Conservation (phyloP, 2,329 filamentous ascomycete species). For the Cladosporium sp. region DNA sequence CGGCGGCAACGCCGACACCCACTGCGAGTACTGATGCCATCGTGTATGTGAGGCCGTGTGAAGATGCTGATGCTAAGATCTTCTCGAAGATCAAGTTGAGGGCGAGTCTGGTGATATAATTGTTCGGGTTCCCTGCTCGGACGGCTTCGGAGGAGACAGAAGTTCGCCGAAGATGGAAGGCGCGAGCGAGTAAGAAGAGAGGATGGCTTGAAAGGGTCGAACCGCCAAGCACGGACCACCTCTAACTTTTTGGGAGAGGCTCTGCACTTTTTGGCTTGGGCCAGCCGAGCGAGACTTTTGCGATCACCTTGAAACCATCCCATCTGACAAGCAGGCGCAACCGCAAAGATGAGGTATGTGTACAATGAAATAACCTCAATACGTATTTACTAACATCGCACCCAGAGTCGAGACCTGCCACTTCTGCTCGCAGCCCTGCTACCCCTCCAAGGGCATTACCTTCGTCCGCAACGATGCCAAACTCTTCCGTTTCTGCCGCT, state of each 20-base stretch:
- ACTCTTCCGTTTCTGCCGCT: constrained; percentile 66
- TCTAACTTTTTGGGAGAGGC: constrained; percentile 4
- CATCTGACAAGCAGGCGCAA: constrained; percentile 10
- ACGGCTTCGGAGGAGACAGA: constrained; percentile 13
- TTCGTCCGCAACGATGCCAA: constrained; percentile 68
- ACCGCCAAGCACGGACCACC: not conserved
- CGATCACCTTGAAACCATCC: constrained; percentile 1
- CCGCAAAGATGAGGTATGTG: constrained; percentile 23
- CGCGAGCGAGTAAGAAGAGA: too few relatives aligned
- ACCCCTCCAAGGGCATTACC: constrained; percentile 65
- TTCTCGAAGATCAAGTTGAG: not conserved
- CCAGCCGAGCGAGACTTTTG: constrained; percentile 11
- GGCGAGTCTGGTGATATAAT: not conserved
- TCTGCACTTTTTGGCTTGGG: not conserved
- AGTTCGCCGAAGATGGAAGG: not conserved
- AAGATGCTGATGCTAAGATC: not conserved
- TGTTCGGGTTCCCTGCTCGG: constrained; percentile 3
- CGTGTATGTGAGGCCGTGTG: not conserved
- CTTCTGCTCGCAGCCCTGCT: constrained; percentile 69
- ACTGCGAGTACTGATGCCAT: constrained; percentile 63
- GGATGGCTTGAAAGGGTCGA: not conserved
- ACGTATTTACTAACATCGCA: not conserved
- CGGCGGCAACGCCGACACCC: constrained; percentile 62
- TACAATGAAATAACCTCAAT: not conserved
- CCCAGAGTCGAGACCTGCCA: constrained; percentile 65